These are phyloP conservation scores for Quercus variabilis DNA, from an alignment of 306 rosid genomes.

Conservation along the genomic window DNA sequence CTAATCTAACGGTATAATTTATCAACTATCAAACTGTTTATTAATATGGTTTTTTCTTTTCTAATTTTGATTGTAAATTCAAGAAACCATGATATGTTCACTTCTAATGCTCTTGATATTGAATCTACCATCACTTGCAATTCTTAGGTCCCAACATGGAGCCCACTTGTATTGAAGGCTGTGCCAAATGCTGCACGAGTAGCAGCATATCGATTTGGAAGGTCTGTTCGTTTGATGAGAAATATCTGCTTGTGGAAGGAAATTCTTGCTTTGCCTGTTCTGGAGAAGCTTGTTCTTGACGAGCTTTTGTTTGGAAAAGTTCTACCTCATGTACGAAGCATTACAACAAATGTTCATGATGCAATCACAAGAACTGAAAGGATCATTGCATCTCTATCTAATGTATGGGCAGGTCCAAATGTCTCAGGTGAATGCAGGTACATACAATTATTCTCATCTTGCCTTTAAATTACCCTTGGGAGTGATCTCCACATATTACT, in stretches of 20 bases:
- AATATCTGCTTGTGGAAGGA: conserved; percentile 93
- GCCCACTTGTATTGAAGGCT: conserved; percentile 60
- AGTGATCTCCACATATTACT: too few species aligned
- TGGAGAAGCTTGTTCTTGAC: conserved; percentile 89
- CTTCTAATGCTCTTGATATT: background rate
- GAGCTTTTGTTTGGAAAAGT: conserved; percentile 78
- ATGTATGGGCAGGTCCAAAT: conserved; percentile 84
- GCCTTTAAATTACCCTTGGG: background rate
- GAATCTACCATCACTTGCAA: conserved; percentile 7
- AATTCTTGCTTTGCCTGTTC: conserved; percentile 61
- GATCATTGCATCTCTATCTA: conserved; percentile 69
- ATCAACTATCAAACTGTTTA: background rate
- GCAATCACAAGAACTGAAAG: conserved; percentile 89
- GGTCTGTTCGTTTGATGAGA: conserved; percentile 82
- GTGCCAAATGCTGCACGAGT: conserved; percentile 90
- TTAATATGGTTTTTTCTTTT: background rate
- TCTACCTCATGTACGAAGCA: conserved; percentile 80
- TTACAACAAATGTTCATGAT: conserved; percentile 76
- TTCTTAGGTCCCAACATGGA: conserved; percentile 89
- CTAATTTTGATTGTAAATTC: conserved; percentile 1
- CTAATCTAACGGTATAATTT: conserved; percentile 55
- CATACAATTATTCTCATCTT: conserved; percentile 15
- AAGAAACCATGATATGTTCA: background rate
- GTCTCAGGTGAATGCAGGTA: conserved; percentile 65
- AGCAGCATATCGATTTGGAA: conserved; percentile 88